Evolutionary conservation across 805 yeast species (phyloP).

Genomic region (Cyberlindnera mrakii): DNA sequence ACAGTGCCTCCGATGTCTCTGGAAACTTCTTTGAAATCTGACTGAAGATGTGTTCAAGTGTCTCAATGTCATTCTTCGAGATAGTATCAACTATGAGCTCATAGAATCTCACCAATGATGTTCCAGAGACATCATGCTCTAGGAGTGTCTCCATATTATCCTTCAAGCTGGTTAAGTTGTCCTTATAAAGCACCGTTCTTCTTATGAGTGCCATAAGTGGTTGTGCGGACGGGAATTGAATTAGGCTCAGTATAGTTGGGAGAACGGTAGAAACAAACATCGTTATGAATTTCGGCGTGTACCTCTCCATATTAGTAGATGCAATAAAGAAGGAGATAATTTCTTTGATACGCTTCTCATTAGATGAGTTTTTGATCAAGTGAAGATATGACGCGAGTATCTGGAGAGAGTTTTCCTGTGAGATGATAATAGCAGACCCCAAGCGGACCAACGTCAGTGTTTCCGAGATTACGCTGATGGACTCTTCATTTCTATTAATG

Average conservation of each 20-base stretch:
- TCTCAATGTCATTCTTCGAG: conserved; percentile 25
- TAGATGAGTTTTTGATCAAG: conserved; percentile 13
- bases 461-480: conserved; percentile 6
- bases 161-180: conserved; percentile 18
- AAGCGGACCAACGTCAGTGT: conserved; percentile 13
- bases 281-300: conserved; percentile 12
- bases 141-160: conserved; percentile 28
- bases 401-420: conserved; percentile 14
- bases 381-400: conserved; percentile 14
- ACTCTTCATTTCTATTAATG: background rate
- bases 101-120: conserved; percentile 26
- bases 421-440: conserved; percentile 6
- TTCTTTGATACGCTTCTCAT: conserved; percentile 1
- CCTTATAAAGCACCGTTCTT: conserved; percentile 25
- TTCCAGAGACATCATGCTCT: conserved; percentile 14
- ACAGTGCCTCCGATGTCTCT: conserved; percentile 34
- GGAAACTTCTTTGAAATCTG: conserved; percentile 34
- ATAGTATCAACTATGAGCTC: conserved; percentile 26
- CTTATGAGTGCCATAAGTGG: conserved; percentile 16
- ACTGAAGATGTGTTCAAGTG: conserved; percentile 45
- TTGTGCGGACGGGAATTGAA: conserved; percentile 1
- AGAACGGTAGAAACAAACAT: conserved; percentile 17
- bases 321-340: conserved; percentile 14
- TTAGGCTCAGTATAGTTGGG: conserved; percentile 9
- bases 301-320: conserved; percentile 10